Evolutionary conservation across 768 basidiomycete genomes (phyloP).

Genomic region (Neoboletus brunneissimus): DNA sequence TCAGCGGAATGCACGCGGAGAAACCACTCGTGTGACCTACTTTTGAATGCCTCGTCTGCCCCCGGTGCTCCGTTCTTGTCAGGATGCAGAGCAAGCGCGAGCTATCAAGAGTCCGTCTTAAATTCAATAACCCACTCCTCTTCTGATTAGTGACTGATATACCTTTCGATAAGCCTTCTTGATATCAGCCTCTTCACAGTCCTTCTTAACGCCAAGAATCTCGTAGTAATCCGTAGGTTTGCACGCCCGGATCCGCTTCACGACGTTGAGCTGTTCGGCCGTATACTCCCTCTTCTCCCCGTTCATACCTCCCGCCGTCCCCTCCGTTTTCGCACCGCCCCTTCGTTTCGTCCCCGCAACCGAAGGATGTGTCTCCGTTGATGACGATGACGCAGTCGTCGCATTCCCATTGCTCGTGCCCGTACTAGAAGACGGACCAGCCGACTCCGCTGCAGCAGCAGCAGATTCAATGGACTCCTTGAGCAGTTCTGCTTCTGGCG

Average conservation of each 20-base stretch:
- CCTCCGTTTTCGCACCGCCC: constrained; percentile 38
- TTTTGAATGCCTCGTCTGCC: constrained; percentile 97
- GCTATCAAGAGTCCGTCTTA: constrained; percentile 40
- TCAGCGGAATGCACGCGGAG: constrained; percentile 3
- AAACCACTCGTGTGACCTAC: constrained; percentile 45
- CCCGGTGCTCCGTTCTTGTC: constrained; percentile 98
- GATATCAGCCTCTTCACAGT: constrained; percentile 79
- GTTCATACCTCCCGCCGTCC: constrained; percentile 60
- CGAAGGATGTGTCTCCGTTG: constrained; percentile 69
- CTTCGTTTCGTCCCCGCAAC: constrained; percentile 71
- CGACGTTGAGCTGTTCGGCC: constrained; percentile 74
- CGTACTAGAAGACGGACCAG: constrained; percentile 40
- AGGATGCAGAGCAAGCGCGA: constrained; percentile 86
- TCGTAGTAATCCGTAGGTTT: constrained; percentile 92
- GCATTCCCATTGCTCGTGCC: constrained; percentile 33
- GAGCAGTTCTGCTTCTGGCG: constrained; percentile 68
- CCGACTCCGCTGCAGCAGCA: constrained; percentile 35
- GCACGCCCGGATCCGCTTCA: constrained; percentile 82
- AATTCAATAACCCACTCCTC: constrained; percentile 8
- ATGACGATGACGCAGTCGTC: constrained; percentile 43
- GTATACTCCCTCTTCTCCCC: constrained; percentile 86
- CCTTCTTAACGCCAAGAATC: constrained; percentile 75
- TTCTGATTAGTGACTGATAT: constrained; percentile 22
- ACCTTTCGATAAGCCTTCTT: constrained; percentile 98
- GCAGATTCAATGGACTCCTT: constrained; percentile 65